Evolutionary conservation across 805 yeast genomes (phyloP), one percentile per base, ranked within the genome.

Genomic region (Starmera dryadoides): DNA sequence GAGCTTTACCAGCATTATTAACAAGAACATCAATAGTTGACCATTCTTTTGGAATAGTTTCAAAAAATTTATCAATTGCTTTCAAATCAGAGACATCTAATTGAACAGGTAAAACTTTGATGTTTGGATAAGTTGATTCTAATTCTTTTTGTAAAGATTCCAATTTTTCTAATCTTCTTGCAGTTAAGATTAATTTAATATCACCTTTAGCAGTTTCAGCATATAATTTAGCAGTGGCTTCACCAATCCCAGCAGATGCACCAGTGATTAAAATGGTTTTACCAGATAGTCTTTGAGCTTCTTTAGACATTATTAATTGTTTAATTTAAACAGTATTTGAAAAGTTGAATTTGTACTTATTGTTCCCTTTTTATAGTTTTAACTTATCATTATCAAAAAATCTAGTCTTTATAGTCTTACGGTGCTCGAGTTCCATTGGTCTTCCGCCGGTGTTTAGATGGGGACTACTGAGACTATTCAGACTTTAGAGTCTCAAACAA

Each of bases 241-340:
- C 78, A 11, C 98, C 98, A 53, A 91, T 91, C 40, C 98, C 98
- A 14, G 96, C 79, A 20, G 96, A 86, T 7, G 98, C 98, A 45
- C 98, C 98, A n/a, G 98, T 86, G 53, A 91, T 82, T 32, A 91
- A 73, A 25, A 86, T 72, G 16, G 80, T 77, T 58, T 91, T 89
- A 36, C 83, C 83, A 18, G 83, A 78, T 28, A 91, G 69, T 58
- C 96, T 75, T 58, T 81, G 80, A 33, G 89, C 86, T 38, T 95
- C 93, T 55, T 69, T 74, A 37, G 70, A n/a, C n/a, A n/a, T n/a
- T n/a, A n/a, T n/a, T n/a, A n/a, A n/a, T n/a, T n/a, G n/a, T n/a
- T n/a, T n/a, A n/a, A n/a, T n/a, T n/a, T n/a, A n/a, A n/a, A n/a
- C n/a, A n/a, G n/a, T n/a, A n/a, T n/a, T n/a, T n/a, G n/a, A n/a